These are phyloP conservation scores for Parafenestella ontariensis DNA, from an alignment of 2,329 filamentous ascomycete genomes.

Conservation along the genomic window DNA sequence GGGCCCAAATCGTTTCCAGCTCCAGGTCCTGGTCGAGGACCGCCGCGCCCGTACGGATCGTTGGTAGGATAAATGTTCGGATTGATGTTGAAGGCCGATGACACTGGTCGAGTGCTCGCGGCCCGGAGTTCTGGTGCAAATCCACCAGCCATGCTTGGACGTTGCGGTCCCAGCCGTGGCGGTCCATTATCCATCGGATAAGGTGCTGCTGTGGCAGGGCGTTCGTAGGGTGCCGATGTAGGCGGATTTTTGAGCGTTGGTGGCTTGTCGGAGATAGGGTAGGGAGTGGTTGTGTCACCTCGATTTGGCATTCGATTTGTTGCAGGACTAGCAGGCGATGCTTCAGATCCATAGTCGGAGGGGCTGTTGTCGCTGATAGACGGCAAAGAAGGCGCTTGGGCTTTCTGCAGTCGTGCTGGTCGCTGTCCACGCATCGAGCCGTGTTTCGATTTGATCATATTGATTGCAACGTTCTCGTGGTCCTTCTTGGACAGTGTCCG, in stretches of 20 bases:
- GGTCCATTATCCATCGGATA: conserved; percentile 74
- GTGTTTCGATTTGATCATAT: conserved; percentile 72
- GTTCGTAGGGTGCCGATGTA: conserved; percentile 40
- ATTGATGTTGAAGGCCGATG: conserved; percentile 60
- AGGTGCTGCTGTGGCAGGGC: conserved; percentile 66
- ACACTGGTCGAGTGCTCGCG: conserved; percentile 56
- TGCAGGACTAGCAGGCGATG: conserved; percentile 31
- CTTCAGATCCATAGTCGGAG: conserved; percentile 41
- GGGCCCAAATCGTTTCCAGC: conserved; percentile 36
- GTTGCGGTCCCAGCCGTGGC: conserved; percentile 50
- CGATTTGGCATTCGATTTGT: conserved; percentile 37
- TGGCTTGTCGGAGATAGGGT: conserved; percentile 54
- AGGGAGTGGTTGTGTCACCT: conserved; percentile 50
- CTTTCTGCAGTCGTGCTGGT: conserved; percentile 53
- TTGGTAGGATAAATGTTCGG: conserved; percentile 50
- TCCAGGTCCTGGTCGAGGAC: conserved; percentile 33
- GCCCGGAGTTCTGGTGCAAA: conserved; percentile 58
- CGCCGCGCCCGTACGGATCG: conserved; percentile 39
- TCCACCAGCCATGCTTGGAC: conserved; percentile 45
- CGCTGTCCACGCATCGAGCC: conserved; percentile 59
- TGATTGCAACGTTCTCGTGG: conserved; percentile 90
- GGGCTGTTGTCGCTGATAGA: conserved; percentile 49
- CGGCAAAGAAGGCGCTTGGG: conserved; percentile 47
- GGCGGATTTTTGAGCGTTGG: conserved; percentile 35
- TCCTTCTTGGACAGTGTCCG: conserved; percentile 88